A percentile compares a stretch with the other conserved stretches of the same genome.
These are phyloP conservation scores for Stipa capillata DNA, from an alignment of 176 grass and related monocot genomes.

Conservation along the genomic window DNA sequence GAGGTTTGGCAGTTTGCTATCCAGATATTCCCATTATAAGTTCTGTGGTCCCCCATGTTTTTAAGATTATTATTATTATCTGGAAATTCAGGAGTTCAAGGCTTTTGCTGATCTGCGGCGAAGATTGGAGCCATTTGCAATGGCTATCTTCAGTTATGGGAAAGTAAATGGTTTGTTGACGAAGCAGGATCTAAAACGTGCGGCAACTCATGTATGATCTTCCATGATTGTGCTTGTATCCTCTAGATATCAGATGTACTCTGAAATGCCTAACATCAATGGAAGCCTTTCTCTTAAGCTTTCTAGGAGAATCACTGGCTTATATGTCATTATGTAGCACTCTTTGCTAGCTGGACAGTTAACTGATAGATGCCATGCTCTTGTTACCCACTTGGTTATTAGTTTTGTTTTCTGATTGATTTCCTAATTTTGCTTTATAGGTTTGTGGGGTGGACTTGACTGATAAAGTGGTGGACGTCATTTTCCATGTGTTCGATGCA, in stretches of 20 bases:
- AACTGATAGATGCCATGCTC: not conserved
- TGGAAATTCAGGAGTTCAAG: slow-evolving; percentile 73
- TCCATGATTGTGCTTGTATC: not conserved
- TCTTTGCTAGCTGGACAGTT: not conserved
- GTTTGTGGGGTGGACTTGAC: slow-evolving; percentile 78
- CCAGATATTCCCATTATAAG: not conserved
- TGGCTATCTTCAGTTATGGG: slow-evolving; percentile 89
- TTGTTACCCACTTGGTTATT: not conserved
- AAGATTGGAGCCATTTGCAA: slow-evolving; percentile 68
- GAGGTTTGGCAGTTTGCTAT: slow-evolving; percentile 53
- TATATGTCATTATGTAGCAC: not conserved
- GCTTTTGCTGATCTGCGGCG: slow-evolving; percentile 75
- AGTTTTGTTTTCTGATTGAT: not conserved
- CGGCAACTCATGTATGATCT: slow-evolving; percentile 69
- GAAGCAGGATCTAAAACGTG: slow-evolving; percentile 82
- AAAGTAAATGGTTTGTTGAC: slow-evolving; percentile 91
- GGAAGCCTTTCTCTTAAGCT: not conserved
- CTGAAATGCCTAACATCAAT: not conserved
- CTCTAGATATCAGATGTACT: not conserved
- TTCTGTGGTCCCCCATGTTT: not conserved
- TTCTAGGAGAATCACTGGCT: not conserved
- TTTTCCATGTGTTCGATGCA: slow-evolving; percentile 88
- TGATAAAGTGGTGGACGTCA: slow-evolving; percentile 70
- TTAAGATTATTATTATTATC: not conserved
- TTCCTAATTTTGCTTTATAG: slow-evolving; percentile 20